Evolutionary conservation across 108 stramenopile genomes (phyloP).

Genomic region (Skeletonema marinoi): DNA sequence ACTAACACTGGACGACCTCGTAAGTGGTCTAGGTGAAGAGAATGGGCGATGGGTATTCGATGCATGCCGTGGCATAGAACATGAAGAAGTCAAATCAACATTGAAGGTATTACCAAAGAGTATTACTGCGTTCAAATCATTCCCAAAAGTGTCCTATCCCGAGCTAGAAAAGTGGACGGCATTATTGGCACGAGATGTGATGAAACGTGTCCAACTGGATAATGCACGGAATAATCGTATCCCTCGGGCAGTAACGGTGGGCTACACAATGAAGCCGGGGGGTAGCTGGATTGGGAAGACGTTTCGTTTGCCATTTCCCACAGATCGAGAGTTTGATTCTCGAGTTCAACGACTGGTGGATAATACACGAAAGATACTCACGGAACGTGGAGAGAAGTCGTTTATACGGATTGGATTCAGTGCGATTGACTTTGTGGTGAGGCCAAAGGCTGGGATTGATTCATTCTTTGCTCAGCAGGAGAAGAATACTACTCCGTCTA

Average conservation of each 20-base stretch:
- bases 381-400: constrained; percentile 18
- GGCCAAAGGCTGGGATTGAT: constrained; percentile 51
- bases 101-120: constrained; percentile 72
- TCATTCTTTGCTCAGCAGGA: constrained; percentile 37
- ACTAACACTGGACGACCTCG: constrained; percentile 62
- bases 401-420: constrained; percentile 51
- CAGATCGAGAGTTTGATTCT: constrained; percentile 36
- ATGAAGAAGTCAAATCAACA: constrained; percentile 70
- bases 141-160: constrained; percentile 43
- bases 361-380: constrained; percentile 30
- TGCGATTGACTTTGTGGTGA: constrained; percentile 49
- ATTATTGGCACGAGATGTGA: constrained; percentile 69
- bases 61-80: constrained; percentile 71
- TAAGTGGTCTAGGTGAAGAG: constrained; percentile 53
- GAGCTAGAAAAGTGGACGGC: constrained; percentile 71
- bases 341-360: constrained; percentile 38
- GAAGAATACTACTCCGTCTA: background rate
- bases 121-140: constrained; percentile 87
- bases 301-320: constrained; percentile 52
- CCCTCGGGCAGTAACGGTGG: constrained; percentile 70
- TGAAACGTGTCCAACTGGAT: constrained; percentile 72
- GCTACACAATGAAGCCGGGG: constrained; percentile 55
- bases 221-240: constrained; percentile 65
- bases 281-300: constrained; percentile 47
- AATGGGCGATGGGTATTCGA: constrained; percentile 70